Evolutionary conservation across 257 asterid genomes (phyloP).

Genomic region (Solanum appendiculatum): DNA sequence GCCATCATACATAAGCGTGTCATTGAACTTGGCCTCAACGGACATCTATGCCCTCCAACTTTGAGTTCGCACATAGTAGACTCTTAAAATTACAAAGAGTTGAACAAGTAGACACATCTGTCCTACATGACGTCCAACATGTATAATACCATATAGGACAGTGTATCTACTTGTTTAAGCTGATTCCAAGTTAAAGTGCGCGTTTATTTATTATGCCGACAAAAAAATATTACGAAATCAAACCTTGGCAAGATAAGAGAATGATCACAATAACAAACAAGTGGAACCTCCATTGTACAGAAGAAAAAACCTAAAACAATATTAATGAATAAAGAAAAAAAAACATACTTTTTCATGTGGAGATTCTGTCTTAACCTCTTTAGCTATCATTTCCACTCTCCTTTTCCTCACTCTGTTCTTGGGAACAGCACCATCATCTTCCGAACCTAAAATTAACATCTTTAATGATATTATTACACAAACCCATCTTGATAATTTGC

Average conservation of each 20-base stretch:
- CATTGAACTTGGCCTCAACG: neutral
- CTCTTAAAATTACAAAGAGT: too few relatives aligned
- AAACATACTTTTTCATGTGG: neutral
- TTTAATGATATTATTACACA: neutral
- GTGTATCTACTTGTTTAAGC: too few relatives aligned
- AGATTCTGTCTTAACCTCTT: neutral
- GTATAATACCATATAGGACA: neutral
- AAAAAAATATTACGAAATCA: neutral
- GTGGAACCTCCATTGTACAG: neutral
- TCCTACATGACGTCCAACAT: accelerated
- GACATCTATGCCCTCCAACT: too few relatives aligned
- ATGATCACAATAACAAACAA: neutral
- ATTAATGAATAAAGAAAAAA: neutral
- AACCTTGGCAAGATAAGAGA: neutral
- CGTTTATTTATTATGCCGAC: neutral
- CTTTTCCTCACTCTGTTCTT: neutral
- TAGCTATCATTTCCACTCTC: neutral
- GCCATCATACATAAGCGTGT: neutral
- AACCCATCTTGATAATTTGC: neutral
- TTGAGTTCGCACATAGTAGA: too few relatives aligned
- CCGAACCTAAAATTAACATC: neutral
- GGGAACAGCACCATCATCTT: neutral
- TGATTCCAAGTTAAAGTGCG: accelerated
- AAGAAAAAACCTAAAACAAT: neutral
- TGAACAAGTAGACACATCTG: too few relatives aligned